These are phyloP conservation scores for Leccinum uliginosum DNA, from an alignment of 768 basidiomycete species.

Conservation along the genomic window DNA sequence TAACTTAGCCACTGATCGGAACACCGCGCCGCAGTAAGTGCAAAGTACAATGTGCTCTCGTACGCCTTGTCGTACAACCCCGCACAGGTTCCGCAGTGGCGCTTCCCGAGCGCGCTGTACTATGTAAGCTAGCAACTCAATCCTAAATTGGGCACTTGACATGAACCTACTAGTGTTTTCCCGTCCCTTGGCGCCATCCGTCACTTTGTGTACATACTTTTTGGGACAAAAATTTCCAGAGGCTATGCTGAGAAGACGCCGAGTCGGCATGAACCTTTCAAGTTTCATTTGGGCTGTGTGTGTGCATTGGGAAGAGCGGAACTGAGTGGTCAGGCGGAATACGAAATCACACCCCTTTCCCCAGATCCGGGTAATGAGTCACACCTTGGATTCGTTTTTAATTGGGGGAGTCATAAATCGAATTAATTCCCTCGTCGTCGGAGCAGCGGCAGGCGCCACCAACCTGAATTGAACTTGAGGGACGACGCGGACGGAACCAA, in stretches of 20 bases:
- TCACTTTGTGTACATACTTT: not conserved
- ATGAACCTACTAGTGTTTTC: not conserved
- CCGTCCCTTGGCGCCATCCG: not conserved
- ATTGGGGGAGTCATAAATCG: not conserved
- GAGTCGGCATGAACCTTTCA: not conserved
- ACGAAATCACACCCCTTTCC: not conserved
- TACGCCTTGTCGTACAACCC: not conserved
- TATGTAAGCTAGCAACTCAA: not conserved
- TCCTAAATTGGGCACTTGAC: not conserved
- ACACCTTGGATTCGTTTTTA: not conserved
- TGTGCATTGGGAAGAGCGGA: not conserved
- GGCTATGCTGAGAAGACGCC: not conserved
- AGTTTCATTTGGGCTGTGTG: not conserved
- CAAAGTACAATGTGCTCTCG: not conserved
- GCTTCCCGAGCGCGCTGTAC: not conserved
- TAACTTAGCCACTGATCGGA: not conserved
- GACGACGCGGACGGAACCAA: not conserved
- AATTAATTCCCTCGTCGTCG: not conserved
- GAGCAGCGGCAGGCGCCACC: not conserved
- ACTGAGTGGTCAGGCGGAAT: not conserved
- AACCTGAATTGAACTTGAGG: not conserved
- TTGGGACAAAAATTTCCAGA: not conserved
- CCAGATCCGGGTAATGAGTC: not conserved
- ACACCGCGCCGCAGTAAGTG: not conserved
- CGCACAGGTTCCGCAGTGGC: not conserved